These are phyloP conservation scores for Keithomyces neogunnii DNA, from an alignment of 2,329 filamentous ascomycete genomes.

Conservation along the genomic window DNA sequence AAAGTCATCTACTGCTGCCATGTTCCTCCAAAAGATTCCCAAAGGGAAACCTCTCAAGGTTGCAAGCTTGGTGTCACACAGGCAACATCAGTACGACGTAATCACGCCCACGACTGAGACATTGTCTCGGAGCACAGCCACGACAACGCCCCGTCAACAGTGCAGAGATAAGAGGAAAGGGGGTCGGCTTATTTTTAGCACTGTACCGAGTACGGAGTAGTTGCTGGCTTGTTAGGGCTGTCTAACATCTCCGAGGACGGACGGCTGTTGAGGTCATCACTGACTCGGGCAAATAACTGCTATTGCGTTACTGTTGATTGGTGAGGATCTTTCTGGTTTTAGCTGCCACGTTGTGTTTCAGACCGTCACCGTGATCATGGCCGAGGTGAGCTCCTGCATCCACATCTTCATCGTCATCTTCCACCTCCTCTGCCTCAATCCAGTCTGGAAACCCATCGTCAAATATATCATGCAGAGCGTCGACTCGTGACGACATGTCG, in stretches of 20 bases:
- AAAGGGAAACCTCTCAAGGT: too few species aligned
- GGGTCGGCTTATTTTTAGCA: too few species aligned
- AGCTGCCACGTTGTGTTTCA: conserved; percentile 1
- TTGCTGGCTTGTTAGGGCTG: too few species aligned
- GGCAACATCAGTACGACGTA: background rate
- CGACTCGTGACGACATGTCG: conserved; percentile 29
- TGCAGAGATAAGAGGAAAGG: conserved; percentile 1
- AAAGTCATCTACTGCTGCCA: too few species aligned
- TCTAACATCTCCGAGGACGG: too few species aligned
- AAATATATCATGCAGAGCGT: conserved; percentile 40
- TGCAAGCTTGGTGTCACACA: background rate
- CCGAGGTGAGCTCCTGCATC: conserved; percentile 20
- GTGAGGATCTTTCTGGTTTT: background rate
- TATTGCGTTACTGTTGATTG: too few species aligned
- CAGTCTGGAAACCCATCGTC: conserved; percentile 53
- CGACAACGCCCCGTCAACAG: conserved; percentile 2
- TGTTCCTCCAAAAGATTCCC: too few species aligned
- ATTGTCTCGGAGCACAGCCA: background rate
- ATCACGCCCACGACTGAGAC: conserved; percentile 4
- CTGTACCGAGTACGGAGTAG: too few species aligned
- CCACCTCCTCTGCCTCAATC: conserved; percentile 34
- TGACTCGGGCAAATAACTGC: too few species aligned
- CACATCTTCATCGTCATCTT: conserved; percentile 27
- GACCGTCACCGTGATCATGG: conserved; percentile 1
- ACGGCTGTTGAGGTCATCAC: too few species aligned